Evolutionary conservation across 805 yeast genomes (phyloP).

Genomic region (Saturnispora gosingensis): DNA sequence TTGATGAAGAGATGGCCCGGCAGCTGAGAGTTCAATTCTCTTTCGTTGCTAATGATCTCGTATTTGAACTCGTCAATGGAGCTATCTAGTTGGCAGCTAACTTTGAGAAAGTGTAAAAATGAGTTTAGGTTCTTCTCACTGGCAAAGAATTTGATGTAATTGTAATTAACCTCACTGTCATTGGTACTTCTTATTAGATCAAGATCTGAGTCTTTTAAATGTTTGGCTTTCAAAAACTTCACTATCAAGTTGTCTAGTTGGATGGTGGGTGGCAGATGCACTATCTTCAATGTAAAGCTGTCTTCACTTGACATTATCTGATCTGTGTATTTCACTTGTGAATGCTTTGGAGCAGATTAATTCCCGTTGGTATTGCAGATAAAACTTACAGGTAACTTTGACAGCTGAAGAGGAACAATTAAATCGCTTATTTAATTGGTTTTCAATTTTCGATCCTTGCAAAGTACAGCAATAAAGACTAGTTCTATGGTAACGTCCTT

Average conservation of each 20-base stretch:
- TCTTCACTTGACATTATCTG: not conserved
- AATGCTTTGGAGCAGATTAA: not conserved
- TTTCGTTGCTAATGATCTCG: constrained; percentile 14
- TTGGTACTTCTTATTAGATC: constrained; percentile 16
- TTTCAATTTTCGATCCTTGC: not conserved
- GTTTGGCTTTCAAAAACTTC: constrained; percentile 12
- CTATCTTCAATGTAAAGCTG: not conserved
- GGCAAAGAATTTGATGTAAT: constrained; percentile 17
- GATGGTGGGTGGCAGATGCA: constrained; percentile 1
- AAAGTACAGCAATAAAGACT: not conserved
- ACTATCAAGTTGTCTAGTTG: constrained; percentile 14
- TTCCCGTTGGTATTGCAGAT: not conserved
- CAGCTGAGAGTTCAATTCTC: constrained; percentile 15
- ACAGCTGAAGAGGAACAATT: not conserved
- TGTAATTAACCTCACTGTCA: constrained; percentile 8
- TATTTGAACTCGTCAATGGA: constrained; percentile 9
- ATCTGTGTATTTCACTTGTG: not conserved
- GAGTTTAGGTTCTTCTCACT: constrained; percentile 10
- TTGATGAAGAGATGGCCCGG: constrained; percentile 54
- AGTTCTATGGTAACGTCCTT: not conserved
- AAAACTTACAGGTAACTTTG: not conserved
- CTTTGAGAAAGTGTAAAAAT: constrained; percentile 12
- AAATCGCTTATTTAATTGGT: not conserved
- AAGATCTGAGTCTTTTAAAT: constrained; percentile 10
- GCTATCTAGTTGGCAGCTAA: not conserved